Conservation (phyloP, 345 rosid species). For the Citrus maxima region DNA sequence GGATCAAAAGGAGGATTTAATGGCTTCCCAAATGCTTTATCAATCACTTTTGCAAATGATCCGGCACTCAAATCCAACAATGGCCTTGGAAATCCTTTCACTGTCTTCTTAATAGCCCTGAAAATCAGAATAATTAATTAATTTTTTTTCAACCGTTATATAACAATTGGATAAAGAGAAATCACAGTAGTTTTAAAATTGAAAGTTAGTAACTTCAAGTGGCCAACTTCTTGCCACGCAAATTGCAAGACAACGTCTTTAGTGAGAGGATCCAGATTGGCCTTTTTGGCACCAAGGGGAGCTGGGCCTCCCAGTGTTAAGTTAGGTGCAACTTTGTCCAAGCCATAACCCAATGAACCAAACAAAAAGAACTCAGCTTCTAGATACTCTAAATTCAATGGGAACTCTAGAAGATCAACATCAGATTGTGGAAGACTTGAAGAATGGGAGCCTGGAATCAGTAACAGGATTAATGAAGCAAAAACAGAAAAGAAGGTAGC, state of each 20-base stretch:
- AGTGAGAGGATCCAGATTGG: conserved; percentile 53
- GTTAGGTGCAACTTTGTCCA: conserved; percentile 76
- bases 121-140: neutral
- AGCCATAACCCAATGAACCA: conserved; percentile 71
- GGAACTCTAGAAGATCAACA: conserved; percentile 65
- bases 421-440: conserved; percentile 29
- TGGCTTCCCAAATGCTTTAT: conserved; percentile 47
- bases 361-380: conserved; percentile 90
- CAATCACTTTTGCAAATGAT: conserved; percentile 50
- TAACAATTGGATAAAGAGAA: neutral
- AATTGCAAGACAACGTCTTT: conserved; percentile 66
- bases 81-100: conserved; percentile 83
- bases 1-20: conserved; percentile 69
- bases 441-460: conserved; percentile 20
- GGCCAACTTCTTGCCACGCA: conserved; percentile 91
- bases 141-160: no score
- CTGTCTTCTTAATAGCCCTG: conserved; percentile 65
- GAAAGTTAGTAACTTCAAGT: conserved; percentile 44
- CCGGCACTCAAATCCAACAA: conserved; percentile 54
- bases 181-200: conserved; percentile 10
- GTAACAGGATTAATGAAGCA: conserved; percentile 20
- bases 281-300: conserved; percentile 64
- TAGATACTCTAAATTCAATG: conserved; percentile 78
- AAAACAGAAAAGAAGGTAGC: conserved; percentile 13
- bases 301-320: conserved; percentile 69